These are phyloP conservation scores for Phycomyces blakesleeanus DNA, from an alignment of 192 early-diverging fungal species.

Conservation along the genomic window DNA sequence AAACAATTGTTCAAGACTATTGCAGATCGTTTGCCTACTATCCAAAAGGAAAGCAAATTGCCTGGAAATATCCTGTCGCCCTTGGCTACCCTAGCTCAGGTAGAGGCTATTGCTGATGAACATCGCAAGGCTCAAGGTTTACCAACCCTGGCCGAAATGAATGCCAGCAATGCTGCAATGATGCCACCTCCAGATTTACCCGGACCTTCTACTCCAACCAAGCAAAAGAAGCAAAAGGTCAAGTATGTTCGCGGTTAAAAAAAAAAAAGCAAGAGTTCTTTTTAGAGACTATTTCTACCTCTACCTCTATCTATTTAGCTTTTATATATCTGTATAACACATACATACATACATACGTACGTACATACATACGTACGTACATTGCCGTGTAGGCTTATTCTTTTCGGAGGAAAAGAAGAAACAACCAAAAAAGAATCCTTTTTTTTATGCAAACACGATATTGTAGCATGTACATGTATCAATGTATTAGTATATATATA, in stretches of 20 bases:
- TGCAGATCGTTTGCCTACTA: conserved; percentile 23
- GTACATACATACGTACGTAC: too few relatives aligned
- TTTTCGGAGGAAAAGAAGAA: conserved; percentile 22
- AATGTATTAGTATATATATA: too few relatives aligned
- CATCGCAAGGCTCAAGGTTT: conserved; percentile 32
- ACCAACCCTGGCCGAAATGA: conserved; percentile 27
- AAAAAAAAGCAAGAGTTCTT: too few relatives aligned
- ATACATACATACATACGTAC: too few relatives aligned
- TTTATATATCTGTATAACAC: too few relatives aligned
- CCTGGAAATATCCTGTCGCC: conserved; percentile 33
- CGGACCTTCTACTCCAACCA: background rate
- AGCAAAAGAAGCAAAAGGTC: conserved; percentile 29
- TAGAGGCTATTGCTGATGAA: conserved; percentile 32
- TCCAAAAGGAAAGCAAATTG: conserved; percentile 25
- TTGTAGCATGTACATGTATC: too few relatives aligned
- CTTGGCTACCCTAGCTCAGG: conserved; percentile 22
- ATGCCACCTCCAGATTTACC: background rate
- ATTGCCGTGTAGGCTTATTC: background rate
- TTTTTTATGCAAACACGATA: too few relatives aligned
- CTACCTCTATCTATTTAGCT: too few relatives aligned
- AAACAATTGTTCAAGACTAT: conserved; percentile 31
- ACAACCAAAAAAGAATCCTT: too few relatives aligned
- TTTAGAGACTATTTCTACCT: too few relatives aligned
- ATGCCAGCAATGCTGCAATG: background rate
- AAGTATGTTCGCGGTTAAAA: conserved; percentile 31